phyloP scores from a whole-genome alignment of 2,329 filamentous ascomycete genomes.

The Clonostachys rosea region DNA sequence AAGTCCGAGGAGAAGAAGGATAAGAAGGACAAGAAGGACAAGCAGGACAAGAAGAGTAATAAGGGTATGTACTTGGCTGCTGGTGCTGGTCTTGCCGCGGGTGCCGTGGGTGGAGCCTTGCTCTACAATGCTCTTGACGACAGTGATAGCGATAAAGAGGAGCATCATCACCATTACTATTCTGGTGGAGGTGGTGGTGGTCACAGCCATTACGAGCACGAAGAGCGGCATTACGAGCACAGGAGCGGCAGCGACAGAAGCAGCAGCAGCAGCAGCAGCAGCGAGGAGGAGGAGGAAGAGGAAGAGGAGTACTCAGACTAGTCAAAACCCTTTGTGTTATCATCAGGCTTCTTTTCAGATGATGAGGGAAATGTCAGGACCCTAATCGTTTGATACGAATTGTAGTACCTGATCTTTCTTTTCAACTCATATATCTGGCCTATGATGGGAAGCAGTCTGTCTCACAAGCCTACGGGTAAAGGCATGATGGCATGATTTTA shows the following conservation, averaged over 20 bases:
- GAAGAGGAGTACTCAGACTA: constrained; percentile 1
- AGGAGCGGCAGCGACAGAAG: not conserved
- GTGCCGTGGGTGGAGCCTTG: constrained; percentile 52
- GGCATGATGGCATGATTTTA: too few relatives aligned
- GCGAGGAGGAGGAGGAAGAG: not conserved
- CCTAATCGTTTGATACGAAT: too few relatives aligned
- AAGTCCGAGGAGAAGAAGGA: constrained; percentile 24
- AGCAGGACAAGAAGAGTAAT: constrained; percentile 36
- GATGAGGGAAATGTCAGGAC: too few relatives aligned
- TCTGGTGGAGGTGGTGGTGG: not conserved
- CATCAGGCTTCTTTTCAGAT: too few relatives aligned
- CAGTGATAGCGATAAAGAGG: constrained; percentile 12
- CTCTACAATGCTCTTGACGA: constrained; percentile 45
- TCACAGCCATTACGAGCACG: not conserved
- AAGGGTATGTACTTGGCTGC: constrained; percentile 54
- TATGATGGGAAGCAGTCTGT: too few relatives aligned
- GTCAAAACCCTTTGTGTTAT: not conserved
- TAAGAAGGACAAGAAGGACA: constrained; percentile 36
- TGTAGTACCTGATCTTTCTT: too few relatives aligned
- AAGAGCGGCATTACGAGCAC: not conserved
- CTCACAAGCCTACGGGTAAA: too few relatives aligned
- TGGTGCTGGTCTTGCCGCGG: constrained; percentile 53
- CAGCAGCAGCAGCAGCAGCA: not conserved
- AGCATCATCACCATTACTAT: constrained; percentile 10
- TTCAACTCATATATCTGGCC: too few relatives aligned